These are phyloP conservation scores for Alternaria burnsii DNA, from an alignment of 2,329 filamentous ascomycete genomes.

Conservation along the genomic window DNA sequence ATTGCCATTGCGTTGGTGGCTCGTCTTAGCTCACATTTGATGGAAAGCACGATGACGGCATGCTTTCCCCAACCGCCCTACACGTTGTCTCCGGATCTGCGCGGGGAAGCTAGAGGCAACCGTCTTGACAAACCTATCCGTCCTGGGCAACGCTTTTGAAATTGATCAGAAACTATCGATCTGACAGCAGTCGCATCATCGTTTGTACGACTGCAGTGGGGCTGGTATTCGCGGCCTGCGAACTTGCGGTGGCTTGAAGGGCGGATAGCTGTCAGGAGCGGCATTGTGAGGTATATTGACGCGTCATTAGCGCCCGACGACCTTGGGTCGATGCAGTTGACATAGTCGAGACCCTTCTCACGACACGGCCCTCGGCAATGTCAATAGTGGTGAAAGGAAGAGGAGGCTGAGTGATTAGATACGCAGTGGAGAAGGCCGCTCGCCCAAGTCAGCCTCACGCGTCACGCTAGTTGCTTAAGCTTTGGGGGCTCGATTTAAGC, in stretches of 20 bases:
- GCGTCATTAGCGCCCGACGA: not conserved
- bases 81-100: slow-evolving; percentile 26
- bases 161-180: not conserved
- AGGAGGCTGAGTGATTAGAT: not conserved
- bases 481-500: not conserved
- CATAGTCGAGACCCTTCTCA: too few relatives aligned
- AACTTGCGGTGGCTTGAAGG: not conserved
- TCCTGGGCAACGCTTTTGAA: not conserved
- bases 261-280: not conserved
- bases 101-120: slow-evolving; percentile 15
- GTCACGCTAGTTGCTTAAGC: not conserved
- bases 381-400: not conserved
- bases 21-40: not conserved
- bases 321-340: not conserved
- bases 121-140: slow-evolving; percentile 10
- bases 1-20: not conserved
- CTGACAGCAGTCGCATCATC: not conserved
- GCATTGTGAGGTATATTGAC: not conserved
- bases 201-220: not conserved
- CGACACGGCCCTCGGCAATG: too few relatives aligned
- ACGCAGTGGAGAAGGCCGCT: not conserved
- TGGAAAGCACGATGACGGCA: slow-evolving; percentile 32
- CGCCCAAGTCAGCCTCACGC: not conserved
- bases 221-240: not conserved
- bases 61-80: slow-evolving; percentile 8